Evolutionary conservation across 176 grass and related monocot species (phyloP).

Genomic region (Lolium rigidum): DNA sequence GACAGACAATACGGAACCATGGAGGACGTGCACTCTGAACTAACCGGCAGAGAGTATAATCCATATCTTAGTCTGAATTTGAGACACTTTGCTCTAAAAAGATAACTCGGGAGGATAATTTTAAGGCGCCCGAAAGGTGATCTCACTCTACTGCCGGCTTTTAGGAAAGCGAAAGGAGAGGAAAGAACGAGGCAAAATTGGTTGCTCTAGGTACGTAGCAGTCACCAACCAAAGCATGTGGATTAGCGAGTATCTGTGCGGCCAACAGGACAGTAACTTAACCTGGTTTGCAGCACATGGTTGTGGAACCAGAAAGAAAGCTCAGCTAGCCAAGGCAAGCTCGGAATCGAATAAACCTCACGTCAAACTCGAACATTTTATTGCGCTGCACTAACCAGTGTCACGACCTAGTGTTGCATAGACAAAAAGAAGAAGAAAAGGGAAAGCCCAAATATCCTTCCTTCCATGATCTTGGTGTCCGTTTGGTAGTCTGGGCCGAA

Average conservation of each 20-base stretch:
- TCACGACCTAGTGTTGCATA: background rate
- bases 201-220: background rate
- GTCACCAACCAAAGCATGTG: background rate
- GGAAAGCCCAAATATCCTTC: no score
- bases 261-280: background rate
- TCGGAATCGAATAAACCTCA: constrained; percentile 29
- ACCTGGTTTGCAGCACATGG: constrained; percentile 18
- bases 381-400: background rate
- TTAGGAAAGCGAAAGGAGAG: constrained; percentile 5
- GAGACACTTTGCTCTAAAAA: background rate
- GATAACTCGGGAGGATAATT: background rate
- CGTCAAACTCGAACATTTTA: background rate
- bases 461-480: no score
- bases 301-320: background rate
- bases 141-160: background rate
- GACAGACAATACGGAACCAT: background rate
- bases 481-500: no score
- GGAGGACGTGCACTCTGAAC: background rate
- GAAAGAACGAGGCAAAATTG: background rate
- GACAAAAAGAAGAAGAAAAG: no score
- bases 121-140: background rate
- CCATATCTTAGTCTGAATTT: background rate
- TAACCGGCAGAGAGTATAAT: background rate
- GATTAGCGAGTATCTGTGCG: background rate
- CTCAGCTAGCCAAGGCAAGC: background rate